A percentile compares a stretch with the other conserved stretches of the same genome.
Conservation (phyloP, 2,329 filamentous ascomycete genomes). For the Eurotiales sp. region DNA sequence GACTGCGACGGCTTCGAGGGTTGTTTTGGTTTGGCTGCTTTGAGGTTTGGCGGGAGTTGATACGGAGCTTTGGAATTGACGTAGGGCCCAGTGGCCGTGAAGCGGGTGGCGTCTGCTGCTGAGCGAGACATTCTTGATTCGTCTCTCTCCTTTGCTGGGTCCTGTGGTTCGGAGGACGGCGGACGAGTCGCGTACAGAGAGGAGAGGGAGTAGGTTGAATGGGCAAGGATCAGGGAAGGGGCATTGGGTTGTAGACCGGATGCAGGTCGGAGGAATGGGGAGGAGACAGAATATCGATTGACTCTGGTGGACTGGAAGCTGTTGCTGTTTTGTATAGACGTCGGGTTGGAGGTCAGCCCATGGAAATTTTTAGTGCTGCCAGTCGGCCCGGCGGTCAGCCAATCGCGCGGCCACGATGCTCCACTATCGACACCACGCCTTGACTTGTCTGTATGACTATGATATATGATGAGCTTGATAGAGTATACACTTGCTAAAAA, state of each 20-base stretch:
- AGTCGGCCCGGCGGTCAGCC: not conserved
- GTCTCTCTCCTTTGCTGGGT: not conserved
- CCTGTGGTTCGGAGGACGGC: not conserved
- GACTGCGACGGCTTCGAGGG: conserved; percentile 18
- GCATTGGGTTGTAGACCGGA: not conserved
- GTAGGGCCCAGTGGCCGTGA: conserved; percentile 50
- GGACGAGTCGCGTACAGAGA: not conserved
- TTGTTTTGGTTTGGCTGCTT: conserved; percentile 2
- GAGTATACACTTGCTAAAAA: not conserved
- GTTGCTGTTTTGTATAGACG: not conserved
- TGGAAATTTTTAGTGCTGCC: conserved; percentile 11
- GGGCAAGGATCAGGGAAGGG: not conserved
- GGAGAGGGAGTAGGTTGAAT: not conserved
- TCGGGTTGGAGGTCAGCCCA: not conserved
- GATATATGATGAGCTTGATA: conserved; percentile 4
- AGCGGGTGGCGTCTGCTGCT: conserved; percentile 48
- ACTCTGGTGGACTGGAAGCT: too few relatives aligned
- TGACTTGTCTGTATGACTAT: too few relatives aligned
- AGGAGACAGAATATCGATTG: too few relatives aligned
- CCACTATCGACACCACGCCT: too few relatives aligned
- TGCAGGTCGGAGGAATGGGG: not conserved
- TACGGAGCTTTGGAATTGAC: conserved; percentile 41
- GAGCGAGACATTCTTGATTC: conserved; percentile 43
- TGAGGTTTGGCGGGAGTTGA: conserved; percentile 25
- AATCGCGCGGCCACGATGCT: not conserved